A percentile compares a stretch with the other conserved stretches of the same genome.
phyloP scores from a whole-genome alignment of 106 monocot genomes.

The Triglochin maritima region DNA sequence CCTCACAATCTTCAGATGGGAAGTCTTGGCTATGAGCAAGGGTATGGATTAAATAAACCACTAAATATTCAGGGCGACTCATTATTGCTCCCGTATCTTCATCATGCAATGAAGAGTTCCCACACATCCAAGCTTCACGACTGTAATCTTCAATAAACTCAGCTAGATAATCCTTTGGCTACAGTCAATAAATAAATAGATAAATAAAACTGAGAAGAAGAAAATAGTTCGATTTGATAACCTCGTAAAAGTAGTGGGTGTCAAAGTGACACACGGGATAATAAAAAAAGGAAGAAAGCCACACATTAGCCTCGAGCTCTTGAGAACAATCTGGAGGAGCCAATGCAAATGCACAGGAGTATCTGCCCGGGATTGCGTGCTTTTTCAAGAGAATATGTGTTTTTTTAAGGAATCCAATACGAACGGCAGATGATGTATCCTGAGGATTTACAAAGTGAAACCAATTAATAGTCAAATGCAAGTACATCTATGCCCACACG shows the following conservation, averaged over 20 bases:
- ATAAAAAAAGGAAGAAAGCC: conserved; percentile 4
- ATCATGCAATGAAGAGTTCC: conserved; percentile 8
- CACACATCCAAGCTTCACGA: conserved; percentile 4
- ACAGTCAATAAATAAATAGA: neutral
- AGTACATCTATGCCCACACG: neutral
- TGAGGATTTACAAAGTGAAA: conserved; percentile 9
- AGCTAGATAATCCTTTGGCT: conserved; percentile 40
- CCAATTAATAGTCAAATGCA: neutral
- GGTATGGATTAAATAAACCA: conserved; percentile 68
- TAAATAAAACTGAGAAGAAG: neutral
- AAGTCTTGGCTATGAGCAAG: conserved; percentile 62
- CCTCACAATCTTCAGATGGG: conserved; percentile 35
- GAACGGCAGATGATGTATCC: conserved; percentile 54
- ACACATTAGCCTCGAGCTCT: conserved; percentile 50
- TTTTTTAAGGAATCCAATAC: conserved; percentile 51
- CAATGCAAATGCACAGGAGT: conserved; percentile 71
- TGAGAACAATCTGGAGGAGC: conserved; percentile 37
- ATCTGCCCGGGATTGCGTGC: conserved; percentile 45
- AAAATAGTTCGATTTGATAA: no score
- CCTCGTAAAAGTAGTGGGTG: no score
- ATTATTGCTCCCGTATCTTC: conserved; percentile 26
- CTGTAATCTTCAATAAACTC: conserved; percentile 44
- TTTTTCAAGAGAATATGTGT: conserved; percentile 44
- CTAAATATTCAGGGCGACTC: conserved; percentile 54
- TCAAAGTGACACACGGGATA: no score